These are phyloP conservation scores for Fusarium sterilihyphosum DNA, from an alignment of 2,329 filamentous ascomycete species.

Conservation along the genomic window DNA sequence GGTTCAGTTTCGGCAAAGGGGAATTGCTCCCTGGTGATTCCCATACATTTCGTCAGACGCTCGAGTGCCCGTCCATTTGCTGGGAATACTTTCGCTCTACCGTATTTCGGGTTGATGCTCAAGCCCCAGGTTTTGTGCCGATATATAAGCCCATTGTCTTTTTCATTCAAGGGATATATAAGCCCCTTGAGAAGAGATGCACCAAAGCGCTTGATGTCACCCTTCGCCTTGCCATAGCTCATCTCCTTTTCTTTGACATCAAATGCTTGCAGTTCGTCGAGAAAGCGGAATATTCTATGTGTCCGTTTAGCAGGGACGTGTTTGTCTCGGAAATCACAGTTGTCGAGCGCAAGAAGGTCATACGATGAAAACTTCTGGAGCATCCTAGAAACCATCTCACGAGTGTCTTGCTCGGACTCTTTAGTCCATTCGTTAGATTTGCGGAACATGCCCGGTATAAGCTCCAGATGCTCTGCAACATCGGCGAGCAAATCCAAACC, in stretches of 20 bases:
- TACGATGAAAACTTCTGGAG: not conserved
- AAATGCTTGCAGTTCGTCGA: slow-evolving; percentile 37
- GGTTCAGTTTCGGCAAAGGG: not conserved
- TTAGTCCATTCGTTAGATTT: not conserved
- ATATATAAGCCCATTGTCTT: not conserved
- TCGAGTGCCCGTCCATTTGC: not conserved
- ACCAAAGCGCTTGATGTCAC: slow-evolving; percentile 40
- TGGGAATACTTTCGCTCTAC: not conserved
- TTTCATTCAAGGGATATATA: slow-evolving; percentile 23
- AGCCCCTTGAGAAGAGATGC: slow-evolving; percentile 29
- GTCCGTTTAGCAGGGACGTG: slow-evolving; percentile 23
- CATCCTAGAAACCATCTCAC: not conserved
- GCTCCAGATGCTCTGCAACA: slow-evolving; percentile 33
- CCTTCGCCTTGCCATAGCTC: slow-evolving; percentile 26
- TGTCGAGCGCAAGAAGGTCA: slow-evolving; percentile 30
- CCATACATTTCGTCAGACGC: slow-evolving; percentile 17
- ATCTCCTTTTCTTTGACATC: not conserved
- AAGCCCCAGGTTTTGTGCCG: not conserved
- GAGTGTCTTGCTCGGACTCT: not conserved
- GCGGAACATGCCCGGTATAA: not conserved
- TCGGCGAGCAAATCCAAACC: slow-evolving; percentile 34
- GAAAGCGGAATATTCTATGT: slow-evolving; percentile 24
- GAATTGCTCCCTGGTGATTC: slow-evolving; percentile 16
- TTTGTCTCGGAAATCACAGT: slow-evolving; percentile 15
- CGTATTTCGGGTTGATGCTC: not conserved